Evolutionary conservation across 352 stramenopile species (phyloP), one percentile per base, ranked within the genome.

Genomic region (Pythium grandisporangium): DNA sequence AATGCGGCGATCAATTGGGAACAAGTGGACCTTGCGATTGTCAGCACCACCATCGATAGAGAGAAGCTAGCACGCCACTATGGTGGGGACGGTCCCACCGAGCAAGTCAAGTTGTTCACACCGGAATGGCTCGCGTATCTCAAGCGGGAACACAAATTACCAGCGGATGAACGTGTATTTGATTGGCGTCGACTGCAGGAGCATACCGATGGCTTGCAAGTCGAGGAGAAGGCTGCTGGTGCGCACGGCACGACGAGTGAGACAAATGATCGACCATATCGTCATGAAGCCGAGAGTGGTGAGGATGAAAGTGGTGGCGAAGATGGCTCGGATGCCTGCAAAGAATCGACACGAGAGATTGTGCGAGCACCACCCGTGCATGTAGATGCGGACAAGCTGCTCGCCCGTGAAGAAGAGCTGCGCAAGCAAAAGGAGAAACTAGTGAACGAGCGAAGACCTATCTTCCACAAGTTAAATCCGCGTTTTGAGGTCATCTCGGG

Each of bases 401-500:
- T 46, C 2, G 45, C 58, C n/a, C 53, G 82, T 26, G 61, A 83
- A 61, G 46, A 51, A 17, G 55, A 67, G 19, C 23, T 88, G 22
- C 53, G 69, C 25, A 42, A 55, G 7, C 66, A 75, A 37, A 86
- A 84, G 25, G 38, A 53, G 5, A 63, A 68, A 35, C 45, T 84
- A 16, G 70, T 86, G 29, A 61, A 66, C 27, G 66, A 84, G 23
- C 69, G 72, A 5, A 74, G 51, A 14, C 48, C 58, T 7, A 71
- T 85, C 35, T 92, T 92, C 36, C 83, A 82, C 51, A 60, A 70
- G 46, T 80, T 82, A 42, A 92, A 92, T 22, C 75, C 73, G 17
- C 58, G 53, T 4, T 87, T 92, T 40, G 42, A 58, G 21, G 53
- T 53, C 11, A 62, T 85, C 34, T 63, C 55, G 4, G 57, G 79